Evolutionary conservation across 2,329 filamentous ascomycete genomes (phyloP).

Genomic region (Apiospora phragmitis): DNA sequence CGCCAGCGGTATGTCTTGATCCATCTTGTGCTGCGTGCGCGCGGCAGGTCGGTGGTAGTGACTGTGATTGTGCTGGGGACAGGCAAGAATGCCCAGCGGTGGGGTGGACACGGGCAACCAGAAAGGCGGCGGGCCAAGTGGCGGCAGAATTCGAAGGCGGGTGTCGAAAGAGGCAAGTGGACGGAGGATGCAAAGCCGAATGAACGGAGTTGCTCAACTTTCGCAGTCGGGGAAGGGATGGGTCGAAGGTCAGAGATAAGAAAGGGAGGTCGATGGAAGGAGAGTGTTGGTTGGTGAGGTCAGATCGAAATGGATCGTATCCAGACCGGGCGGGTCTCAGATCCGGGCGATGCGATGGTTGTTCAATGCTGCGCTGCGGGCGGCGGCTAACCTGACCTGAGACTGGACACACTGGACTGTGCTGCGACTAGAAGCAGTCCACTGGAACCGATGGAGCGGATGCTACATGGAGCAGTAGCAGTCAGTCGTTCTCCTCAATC

Average conservation of each 20-base stretch:
- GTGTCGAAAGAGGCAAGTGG: neutral
- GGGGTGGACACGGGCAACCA: neutral
- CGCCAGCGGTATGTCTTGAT: neutral
- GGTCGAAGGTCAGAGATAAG: neutral
- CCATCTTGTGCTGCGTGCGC: neutral
- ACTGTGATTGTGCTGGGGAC: neutral
- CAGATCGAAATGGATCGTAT: constrained; percentile 1
- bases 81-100: constrained; percentile 3
- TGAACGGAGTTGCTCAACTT: neutral
- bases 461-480: neutral
- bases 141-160: neutral
- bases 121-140: neutral
- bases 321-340: constrained; percentile 3
- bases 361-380: neutral
- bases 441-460: neutral
- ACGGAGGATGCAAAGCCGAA: neutral
- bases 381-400: neutral
- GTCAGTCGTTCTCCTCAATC: no score
- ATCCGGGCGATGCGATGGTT: constrained; percentile 6
- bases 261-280: neutral
- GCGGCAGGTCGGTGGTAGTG: neutral
- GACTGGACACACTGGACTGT: neutral
- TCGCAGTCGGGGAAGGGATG: neutral
- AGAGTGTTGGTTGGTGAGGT: neutral
- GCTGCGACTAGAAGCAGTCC: neutral